phyloP scores from a whole-genome alignment of 2,329 filamentous ascomycete genomes.

The Calonectria crousiana region DNA sequence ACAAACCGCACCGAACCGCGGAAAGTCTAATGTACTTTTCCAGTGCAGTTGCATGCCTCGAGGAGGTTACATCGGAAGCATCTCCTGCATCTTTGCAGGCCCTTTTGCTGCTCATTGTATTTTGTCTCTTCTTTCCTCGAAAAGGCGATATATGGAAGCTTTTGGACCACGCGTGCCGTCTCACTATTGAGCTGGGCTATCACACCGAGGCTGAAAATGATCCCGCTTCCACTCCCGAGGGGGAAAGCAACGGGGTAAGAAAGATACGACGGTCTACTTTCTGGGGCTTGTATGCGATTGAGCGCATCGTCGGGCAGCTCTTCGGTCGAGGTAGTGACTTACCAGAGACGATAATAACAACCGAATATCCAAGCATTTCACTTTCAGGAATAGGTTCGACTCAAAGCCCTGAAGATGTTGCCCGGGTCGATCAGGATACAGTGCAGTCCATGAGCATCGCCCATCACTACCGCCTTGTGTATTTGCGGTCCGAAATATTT shows the following conservation, averaged over 20 bases:
- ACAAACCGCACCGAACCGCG: background rate
- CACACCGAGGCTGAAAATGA: background rate
- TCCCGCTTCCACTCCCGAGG: background rate
- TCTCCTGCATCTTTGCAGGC: background rate
- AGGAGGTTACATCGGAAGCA: background rate
- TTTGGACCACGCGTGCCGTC: background rate
- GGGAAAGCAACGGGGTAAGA: background rate
- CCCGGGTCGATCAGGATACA: background rate
- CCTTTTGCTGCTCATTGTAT: background rate
- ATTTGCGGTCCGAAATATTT: conserved; percentile 17
- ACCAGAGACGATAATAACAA: background rate
- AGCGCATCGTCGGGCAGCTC: background rate
- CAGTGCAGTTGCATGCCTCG: background rate
- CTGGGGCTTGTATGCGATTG: background rate
- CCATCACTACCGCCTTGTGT: conserved; percentile 21
- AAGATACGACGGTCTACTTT: background rate
- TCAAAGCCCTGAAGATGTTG: background rate
- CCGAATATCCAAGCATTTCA: background rate
- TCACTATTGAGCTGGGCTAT: background rate
- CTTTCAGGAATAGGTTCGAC: background rate
- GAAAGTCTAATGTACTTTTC: background rate
- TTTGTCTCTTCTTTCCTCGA: background rate
- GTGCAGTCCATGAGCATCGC: background rate
- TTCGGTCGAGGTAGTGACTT: background rate
- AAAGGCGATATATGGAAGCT: background rate